These are phyloP conservation scores for Thelonectria olida DNA, from an alignment of 2,329 filamentous ascomycete species.

Conservation along the genomic window DNA sequence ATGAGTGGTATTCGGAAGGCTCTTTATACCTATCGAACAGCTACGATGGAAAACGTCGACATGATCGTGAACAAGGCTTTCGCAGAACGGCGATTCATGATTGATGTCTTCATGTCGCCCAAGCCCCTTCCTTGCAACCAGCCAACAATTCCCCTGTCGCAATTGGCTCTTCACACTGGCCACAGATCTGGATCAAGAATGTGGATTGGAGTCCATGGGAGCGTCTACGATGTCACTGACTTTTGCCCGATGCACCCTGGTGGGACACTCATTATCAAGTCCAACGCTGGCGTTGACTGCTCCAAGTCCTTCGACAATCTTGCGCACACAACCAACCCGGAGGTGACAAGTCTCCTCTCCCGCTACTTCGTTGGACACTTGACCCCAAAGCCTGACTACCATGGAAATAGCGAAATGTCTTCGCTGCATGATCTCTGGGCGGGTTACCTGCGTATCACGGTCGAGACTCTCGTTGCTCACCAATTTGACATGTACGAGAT, in stretches of 20 bases:
- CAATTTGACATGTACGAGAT: conserved; percentile 64
- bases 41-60: conserved; percentile 61
- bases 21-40: conserved; percentile 61
- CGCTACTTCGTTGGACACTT: conserved; percentile 64
- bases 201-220: conserved; percentile 63
- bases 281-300: conserved; percentile 64
- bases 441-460: conserved; percentile 57
- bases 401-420: conserved; percentile 53
- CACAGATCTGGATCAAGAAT: conserved; percentile 56
- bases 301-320: conserved; percentile 62
- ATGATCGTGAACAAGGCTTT: conserved; percentile 61
- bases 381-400: conserved; percentile 59
- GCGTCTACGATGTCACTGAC: conserved; percentile 63
- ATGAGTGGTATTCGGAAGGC: conserved; percentile 65
- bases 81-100: conserved; percentile 64
- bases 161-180: conserved; percentile 60
- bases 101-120: conserved; percentile 66
- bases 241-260: conserved; percentile 64
- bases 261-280: conserved; percentile 62
- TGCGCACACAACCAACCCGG: conserved; percentile 63
- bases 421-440: conserved; percentile 60
- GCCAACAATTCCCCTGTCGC: conserved; percentile 59
- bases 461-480: conserved; percentile 62
- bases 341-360: conserved; percentile 60
- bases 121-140: conserved; percentile 60